Conservation (phyloP, 202 grass and related monocot genomes). For the Carex arenaria region DNA sequence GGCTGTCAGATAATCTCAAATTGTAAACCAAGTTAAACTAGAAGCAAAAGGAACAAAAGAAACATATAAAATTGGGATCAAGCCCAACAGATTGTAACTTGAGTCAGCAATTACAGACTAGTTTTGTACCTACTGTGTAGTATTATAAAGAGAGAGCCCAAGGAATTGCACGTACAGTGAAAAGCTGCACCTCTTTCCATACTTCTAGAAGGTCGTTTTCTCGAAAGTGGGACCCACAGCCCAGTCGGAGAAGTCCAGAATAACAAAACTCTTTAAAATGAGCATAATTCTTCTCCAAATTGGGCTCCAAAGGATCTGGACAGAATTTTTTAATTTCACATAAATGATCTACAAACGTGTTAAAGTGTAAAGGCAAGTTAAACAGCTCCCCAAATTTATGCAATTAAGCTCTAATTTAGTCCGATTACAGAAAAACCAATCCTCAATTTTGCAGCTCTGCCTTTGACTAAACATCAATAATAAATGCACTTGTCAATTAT, state of each 20-base stretch:
- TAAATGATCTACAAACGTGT: background rate
- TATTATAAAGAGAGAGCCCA: constrained; percentile 6
- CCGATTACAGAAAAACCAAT: background rate
- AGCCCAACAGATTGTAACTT: background rate
- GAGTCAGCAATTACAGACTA: background rate
- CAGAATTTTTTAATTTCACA: background rate
- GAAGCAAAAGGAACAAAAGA: background rate
- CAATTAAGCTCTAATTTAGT: background rate
- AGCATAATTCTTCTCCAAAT: constrained; percentile 32
- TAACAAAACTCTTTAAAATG: constrained; percentile 71
- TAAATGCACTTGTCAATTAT: background rate
- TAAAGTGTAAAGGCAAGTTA: background rate
- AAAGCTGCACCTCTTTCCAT: constrained; percentile 55
- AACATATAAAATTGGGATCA: background rate
- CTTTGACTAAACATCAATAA: background rate
- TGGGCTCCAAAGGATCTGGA: background rate
- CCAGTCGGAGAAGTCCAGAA: constrained; percentile 58
- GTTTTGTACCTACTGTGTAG: background rate
- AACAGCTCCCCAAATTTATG: background rate
- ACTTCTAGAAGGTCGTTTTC: constrained; percentile 50
- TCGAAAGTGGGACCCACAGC: constrained; percentile 42
- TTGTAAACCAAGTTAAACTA: background rate
- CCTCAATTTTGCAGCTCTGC: background rate
- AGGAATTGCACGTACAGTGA: constrained; percentile 28
- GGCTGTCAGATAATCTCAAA: background rate